Percentiles rank a stretch among this genome's conserved stretches.
These are phyloP conservation scores for Chenopodium formosanum DNA, from an alignment of 148 eudicot species.

Conservation along the genomic window DNA sequence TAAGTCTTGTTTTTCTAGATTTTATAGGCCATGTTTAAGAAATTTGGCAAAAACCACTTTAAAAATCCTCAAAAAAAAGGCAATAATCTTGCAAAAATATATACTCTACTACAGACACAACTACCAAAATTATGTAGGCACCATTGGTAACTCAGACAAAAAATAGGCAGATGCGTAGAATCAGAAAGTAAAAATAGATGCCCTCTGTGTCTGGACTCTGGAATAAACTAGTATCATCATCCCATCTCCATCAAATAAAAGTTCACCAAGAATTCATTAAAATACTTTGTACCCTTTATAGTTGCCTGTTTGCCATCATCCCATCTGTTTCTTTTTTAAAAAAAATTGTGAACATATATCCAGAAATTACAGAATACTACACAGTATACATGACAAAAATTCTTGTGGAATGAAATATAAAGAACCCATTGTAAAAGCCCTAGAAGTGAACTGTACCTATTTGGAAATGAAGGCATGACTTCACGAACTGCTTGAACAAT, in stretches of 20 bases:
- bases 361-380: background rate
- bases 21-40: too few relatives aligned
- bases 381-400: background rate
- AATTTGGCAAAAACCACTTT: background rate
- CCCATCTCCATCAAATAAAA: too few relatives aligned
- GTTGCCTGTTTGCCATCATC: too few relatives aligned
- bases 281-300: too few relatives aligned
- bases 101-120: background rate
- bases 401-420: background rate
- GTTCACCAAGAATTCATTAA: too few relatives aligned
- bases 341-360: background rate
- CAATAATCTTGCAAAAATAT: background rate
- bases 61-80: background rate
- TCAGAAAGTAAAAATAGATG: background rate
- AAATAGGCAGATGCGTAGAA: background rate
- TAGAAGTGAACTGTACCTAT: conserved; percentile 28
- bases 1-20: too few relatives aligned
- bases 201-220: background rate
- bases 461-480: conserved; percentile 45
- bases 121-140: background rate
- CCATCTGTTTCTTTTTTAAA: too few relatives aligned
- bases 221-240: too few relatives aligned
- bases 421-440: background rate
- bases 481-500: conserved; percentile 38
- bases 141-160: background rate